Conservation (phyloP, 2,329 filamentous ascomycete species). For the Fusarium guadeloupense region DNA sequence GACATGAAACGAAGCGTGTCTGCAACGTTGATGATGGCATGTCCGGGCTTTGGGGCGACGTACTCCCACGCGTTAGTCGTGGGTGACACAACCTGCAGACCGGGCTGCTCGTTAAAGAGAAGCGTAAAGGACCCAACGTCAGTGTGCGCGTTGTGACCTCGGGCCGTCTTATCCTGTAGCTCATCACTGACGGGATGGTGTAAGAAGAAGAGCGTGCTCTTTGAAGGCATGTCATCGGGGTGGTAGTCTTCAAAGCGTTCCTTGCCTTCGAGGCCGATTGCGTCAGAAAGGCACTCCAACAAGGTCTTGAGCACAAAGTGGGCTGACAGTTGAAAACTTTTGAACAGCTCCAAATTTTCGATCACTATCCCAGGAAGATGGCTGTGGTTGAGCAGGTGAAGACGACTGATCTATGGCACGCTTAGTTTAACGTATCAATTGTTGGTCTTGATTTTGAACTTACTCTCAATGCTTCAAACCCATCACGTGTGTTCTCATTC, state of each 20-base stretch:
- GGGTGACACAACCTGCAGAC: not conserved
- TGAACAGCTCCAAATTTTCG: not conserved
- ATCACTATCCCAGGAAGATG: not conserved
- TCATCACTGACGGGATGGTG: constrained; percentile 6
- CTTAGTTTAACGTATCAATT: not conserved
- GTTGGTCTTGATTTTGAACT: not conserved
- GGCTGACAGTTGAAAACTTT: not conserved
- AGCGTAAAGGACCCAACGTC: not conserved
- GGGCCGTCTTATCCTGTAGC: constrained; percentile 5
- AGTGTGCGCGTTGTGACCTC: not conserved
- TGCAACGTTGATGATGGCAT: not conserved
- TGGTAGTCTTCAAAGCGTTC: not conserved
- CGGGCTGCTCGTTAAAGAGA: not conserved
- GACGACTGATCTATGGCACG: not conserved
- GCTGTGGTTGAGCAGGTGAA: not conserved
- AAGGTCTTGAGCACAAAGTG: not conserved
- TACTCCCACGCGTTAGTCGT: not conserved
- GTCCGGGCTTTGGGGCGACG: not conserved
- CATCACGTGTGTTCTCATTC: not conserved
- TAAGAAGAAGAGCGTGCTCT: constrained; percentile 8
- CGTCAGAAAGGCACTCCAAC: not conserved
- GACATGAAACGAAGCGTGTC: not conserved
- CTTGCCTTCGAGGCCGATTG: not conserved
- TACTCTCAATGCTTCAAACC: not conserved
- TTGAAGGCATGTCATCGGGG: not conserved